These are phyloP conservation scores for Senna siamea DNA, from an alignment of 306 rosid genomes.

Conservation along the genomic window DNA sequence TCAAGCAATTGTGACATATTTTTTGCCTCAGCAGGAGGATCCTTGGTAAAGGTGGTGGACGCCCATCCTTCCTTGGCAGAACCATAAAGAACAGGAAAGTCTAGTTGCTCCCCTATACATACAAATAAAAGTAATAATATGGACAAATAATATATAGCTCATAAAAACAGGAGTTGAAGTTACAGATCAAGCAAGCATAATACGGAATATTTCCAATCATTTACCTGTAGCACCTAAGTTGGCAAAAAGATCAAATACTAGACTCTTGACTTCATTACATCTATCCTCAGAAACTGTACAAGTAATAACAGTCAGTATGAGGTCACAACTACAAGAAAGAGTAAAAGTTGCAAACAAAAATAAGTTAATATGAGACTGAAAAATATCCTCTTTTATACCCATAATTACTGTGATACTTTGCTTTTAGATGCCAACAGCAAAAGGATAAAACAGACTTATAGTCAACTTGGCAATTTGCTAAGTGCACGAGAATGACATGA, in stretches of 20 bases:
- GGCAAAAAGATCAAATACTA: slow-evolving; percentile 92
- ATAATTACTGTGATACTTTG: too few relatives aligned
- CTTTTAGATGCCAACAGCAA: too few relatives aligned
- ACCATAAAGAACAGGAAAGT: slow-evolving; percentile 95
- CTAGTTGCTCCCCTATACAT: slow-evolving; percentile 96
- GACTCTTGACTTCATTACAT: slow-evolving; percentile 90
- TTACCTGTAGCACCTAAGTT: slow-evolving; percentile 96
- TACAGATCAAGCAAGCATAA: slow-evolving; percentile 32
- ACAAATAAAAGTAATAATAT: background rate
- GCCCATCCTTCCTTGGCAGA: slow-evolving; percentile 99
- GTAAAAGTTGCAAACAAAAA: too few relatives aligned
- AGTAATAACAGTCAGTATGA: slow-evolving; percentile 36
- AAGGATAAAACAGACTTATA: too few relatives aligned
- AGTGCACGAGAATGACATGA: background rate
- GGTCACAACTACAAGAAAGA: background rate
- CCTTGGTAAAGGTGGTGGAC: slow-evolving; percentile 77
- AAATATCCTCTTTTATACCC: too few relatives aligned
- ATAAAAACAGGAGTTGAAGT: background rate
- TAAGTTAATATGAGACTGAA: too few relatives aligned
- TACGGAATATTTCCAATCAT: slow-evolving; percentile 11
- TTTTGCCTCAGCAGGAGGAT: slow-evolving; percentile 79
- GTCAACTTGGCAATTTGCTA: too few relatives aligned
- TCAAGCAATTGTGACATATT: slow-evolving; percentile 93
- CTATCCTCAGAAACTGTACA: slow-evolving; percentile 83
- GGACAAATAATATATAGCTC: background rate